phyloP scores from a whole-genome alignment of 163 green algal genomes.

The Chlamydomonas reinhardtii region DNA sequence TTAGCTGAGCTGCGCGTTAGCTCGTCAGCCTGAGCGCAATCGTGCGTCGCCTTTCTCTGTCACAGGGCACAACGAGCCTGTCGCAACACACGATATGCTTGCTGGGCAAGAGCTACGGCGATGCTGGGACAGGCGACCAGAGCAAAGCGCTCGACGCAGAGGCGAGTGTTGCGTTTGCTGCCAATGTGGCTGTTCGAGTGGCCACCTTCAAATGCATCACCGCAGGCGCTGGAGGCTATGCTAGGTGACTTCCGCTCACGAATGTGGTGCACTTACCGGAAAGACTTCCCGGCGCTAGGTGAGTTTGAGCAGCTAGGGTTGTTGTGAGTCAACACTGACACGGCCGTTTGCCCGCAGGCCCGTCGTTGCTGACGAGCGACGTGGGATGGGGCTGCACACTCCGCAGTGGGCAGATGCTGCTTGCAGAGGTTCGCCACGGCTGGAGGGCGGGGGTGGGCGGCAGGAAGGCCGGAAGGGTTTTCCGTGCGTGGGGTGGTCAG shows the following conservation, averaged over 20 bases:
- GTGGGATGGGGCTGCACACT: conserved; percentile 97
- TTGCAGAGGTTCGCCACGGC: conserved; percentile 80
- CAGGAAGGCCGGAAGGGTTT: too few relatives aligned
- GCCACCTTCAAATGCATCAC: too few relatives aligned
- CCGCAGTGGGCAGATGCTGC: conserved; percentile 94
- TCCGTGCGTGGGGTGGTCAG: too few relatives aligned
- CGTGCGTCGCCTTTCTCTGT: too few relatives aligned
- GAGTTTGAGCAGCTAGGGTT: conserved; percentile 13
- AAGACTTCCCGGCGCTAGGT: conserved; percentile 72
- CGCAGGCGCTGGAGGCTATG: conserved; percentile 61
- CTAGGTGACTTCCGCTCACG: conserved; percentile 75
- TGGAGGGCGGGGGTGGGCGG: background rate
- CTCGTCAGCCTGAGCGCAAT: background rate
- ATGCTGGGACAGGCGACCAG: conserved; percentile 1
- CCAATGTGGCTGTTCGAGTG: too few relatives aligned
- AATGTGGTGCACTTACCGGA: conserved; percentile 88
- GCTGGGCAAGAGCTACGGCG: conserved; percentile 66
- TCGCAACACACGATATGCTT: conserved; percentile 61
- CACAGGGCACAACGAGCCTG: conserved; percentile 47
- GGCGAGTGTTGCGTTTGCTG: conserved; percentile 15
- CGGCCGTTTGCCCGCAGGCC: conserved; percentile 5
- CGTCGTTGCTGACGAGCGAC: conserved; percentile 79
- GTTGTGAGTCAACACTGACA: background rate
- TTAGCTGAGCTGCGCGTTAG: too few relatives aligned
- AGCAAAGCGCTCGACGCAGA: conserved; percentile 33